Evolutionary conservation across 2,329 filamentous ascomycete species (phyloP), one percentile per base, ranked within the genome.

Genomic region (Sclerotinia borealis): DNA sequence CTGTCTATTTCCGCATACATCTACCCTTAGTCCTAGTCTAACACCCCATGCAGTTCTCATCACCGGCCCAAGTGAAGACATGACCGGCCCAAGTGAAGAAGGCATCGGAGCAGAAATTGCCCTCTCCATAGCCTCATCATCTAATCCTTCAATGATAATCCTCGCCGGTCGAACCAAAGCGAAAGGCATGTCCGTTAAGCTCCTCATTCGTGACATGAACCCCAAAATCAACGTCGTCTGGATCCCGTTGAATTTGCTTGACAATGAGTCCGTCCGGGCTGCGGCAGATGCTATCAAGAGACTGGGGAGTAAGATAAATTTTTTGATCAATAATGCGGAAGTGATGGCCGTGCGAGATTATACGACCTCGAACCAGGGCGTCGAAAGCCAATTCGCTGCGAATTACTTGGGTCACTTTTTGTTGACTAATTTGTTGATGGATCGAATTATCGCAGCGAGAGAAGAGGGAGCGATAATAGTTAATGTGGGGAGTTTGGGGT

Each of bases 261-360:
- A 41, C 9, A 55, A 43, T 22, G 25, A 4, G 19, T 55, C 36
- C 22, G 19, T 59, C 17, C 61, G 54, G 1, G 13, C 22, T 4
- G 61, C 61, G 10, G 54, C 43, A 19, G 37, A 45, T 25, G 22
- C 22, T 4, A 50, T 63, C 36, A 36, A 49, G 19, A 29, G 6
- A 0, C 75, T 74, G 70, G 72, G 77, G 0, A 47, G 69, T 66
- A 64, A 66, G 7, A 73, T 80, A 19, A 76, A 80, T 43, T 71
- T 79, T 6, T 62, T 80, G 8, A 74, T 80, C 17, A 79, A 80
- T 63, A 79, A 77, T 62, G 78, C 78, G 0, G 73, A 69, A 0
- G 72, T 80, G 54, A 79, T 80, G 78, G 77, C 71, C 1, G 59
- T 73, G 2, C 68, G 70, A 0, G 73, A 69, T 17, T 64, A 64